Base-by-base conservation (phyloP, 257 asterid genomes). In the Cordia subcordata region DNA sequence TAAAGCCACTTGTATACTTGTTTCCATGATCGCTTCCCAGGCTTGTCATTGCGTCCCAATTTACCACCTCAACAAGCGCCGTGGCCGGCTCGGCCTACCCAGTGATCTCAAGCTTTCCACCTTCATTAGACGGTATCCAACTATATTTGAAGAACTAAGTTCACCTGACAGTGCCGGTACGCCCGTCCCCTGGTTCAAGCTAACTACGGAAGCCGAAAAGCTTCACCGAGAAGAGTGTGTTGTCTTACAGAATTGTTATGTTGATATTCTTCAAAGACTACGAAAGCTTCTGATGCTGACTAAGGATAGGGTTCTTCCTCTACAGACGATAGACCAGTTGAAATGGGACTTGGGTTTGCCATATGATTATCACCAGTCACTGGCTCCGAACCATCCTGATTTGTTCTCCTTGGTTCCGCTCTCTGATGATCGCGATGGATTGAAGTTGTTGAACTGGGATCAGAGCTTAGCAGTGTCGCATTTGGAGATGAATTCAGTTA, bases 281-380 rank as follows among this genome's bases (percentile, higher is more conserved):
- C 82, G 72, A 38, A 93, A 84, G 68, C 57, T 93, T 67, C 82
- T 89, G 65, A 84, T 93, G 99, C 81, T 92, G 55, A 82, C 89
- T 15, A 80, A 71, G 52, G 70, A 79, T 53, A 79, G 81, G 64
- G 67, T 67, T 51, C 95, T 89, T 55, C 97, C 99, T 52, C 55
- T 92, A 49, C 96, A 81, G 45, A 82, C 95, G 8, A 68, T 92
- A 59, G 96, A 88, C 68, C 96, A 86, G 78, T 67, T 92, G 37
- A 81, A 84, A 61, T 92, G 96, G 96, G 97, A 88, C 64, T 65
- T 92, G 53, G 94, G 91, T 0, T 74, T 92, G 75, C 97, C 96
- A 0, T 75, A 49, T 71, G 91, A 81, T 80, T 92, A 78, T 42
- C 68, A 50, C 64, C 72, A 58, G 46, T 75, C 77, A 20, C 74